phyloP scores from a whole-genome alignment of 345 rosid genomes.

The Gossypium longicalyx region DNA sequence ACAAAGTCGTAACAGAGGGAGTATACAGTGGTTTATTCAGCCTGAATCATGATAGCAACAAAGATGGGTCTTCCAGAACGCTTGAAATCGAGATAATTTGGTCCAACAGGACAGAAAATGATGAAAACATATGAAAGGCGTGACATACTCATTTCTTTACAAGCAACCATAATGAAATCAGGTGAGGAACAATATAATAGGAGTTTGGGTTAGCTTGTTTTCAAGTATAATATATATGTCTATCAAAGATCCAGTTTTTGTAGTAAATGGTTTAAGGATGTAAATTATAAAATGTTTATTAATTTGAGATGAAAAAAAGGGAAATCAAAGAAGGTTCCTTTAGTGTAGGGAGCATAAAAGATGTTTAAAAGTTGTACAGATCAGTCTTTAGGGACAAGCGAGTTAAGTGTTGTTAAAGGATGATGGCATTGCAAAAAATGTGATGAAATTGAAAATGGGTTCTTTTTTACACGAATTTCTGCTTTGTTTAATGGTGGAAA shows the following conservation, averaged over 20 bases:
- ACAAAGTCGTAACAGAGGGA: slow-evolving; percentile 72
- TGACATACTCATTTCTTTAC: not conserved
- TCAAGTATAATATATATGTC: slow-evolving; percentile 16
- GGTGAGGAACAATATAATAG: not conserved
- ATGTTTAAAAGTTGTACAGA: not conserved
- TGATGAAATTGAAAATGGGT: slow-evolving; percentile 6
- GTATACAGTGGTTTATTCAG: slow-evolving; percentile 52
- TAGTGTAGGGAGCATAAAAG: not conserved
- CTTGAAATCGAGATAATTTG: slow-evolving; percentile 66
- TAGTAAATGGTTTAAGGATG: not conserved
- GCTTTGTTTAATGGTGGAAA: slow-evolving; percentile 12
- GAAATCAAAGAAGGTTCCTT: not conserved
- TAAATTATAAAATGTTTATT: not conserved
- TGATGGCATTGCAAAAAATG: slow-evolving; percentile 4
- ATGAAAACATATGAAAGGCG: slow-evolving; percentile 22
- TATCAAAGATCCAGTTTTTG: slow-evolving; percentile 33
- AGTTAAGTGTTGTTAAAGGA: not conserved
- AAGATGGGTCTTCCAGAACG: slow-evolving; percentile 51
- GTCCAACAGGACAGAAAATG: slow-evolving; percentile 38
- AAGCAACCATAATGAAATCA: slow-evolving; percentile 1
- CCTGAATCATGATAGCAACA: slow-evolving; percentile 51
- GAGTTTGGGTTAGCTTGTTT: slow-evolving; percentile 21
- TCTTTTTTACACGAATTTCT: slow-evolving; percentile 10
- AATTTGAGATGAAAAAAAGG: not conserved
- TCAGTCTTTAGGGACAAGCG: slow-evolving; percentile 16